Percentiles rank a stretch among this genome's conserved stretches.
Conservation (phyloP, 768 basidiomycete genomes). For the Pluteus cervinus region DNA sequence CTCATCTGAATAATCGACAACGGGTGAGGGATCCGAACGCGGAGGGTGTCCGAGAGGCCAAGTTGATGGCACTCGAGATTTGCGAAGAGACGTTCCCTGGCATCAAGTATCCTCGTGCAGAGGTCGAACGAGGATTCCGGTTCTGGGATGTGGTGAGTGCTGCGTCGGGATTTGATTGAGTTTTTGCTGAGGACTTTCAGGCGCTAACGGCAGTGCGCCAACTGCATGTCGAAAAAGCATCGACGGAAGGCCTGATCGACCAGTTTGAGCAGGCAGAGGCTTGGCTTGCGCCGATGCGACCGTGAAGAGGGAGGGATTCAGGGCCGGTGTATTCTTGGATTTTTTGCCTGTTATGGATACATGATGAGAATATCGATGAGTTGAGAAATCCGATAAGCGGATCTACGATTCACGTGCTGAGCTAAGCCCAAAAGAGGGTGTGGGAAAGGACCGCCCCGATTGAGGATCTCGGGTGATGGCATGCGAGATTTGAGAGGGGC, state of each 20-base stretch:
- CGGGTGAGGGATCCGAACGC: constrained; percentile 73
- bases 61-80: constrained; percentile 81
- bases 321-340: not conserved
- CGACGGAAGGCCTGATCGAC: constrained; percentile 82
- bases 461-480: no score
- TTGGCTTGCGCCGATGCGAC: constrained; percentile 90
- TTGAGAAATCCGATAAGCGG: constrained; percentile 17
- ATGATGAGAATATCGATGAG: constrained; percentile 14
- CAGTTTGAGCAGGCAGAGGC: constrained; percentile 95
- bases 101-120: constrained; percentile 78
- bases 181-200: constrained; percentile 27
- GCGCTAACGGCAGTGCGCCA: constrained; percentile 86
- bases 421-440: constrained; percentile 14
- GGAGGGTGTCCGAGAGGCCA: constrained; percentile 76
- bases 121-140: constrained; percentile 94
- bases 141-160: constrained; percentile 95
- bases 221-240: constrained; percentile 76
- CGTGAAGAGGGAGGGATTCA: constrained; percentile 35
- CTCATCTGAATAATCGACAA: constrained; percentile 77
- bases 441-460: constrained; percentile 19
- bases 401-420: constrained; percentile 22
- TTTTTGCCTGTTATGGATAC: constrained; percentile 1
- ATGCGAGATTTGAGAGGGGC: no score
- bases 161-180: constrained; percentile 9
- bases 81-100: constrained; percentile 94